Evolutionary conservation across 371 early-diverging fungal genomes (phyloP), one percentile per base, ranked within the genome.

Genomic region (Edhazardia aedis): DNA sequence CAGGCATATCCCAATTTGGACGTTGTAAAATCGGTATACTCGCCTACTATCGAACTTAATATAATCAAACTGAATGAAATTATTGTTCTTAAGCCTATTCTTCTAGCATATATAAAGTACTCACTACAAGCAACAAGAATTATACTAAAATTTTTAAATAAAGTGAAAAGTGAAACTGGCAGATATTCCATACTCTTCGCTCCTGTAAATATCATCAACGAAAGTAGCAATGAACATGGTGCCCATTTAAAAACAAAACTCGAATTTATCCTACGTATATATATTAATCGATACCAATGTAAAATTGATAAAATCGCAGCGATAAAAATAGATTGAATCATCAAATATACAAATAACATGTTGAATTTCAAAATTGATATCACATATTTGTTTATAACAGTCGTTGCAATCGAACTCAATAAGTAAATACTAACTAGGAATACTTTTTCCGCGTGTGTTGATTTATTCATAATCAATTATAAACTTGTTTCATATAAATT

Each of bases 91-190:
- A 82, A 79, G 3, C 86, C 81, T 36, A 74, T 70, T 12, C 72
- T 68, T 33, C 83, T 83, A 4, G 76, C 76, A 62, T 85, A 85
- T 72, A 83, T 79, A 33, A 76, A 63, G 2, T 77, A 76, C 67
- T 96, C 98, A 26, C 84, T 83, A 56, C 86, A 82, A 6, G 94
- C 95, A 59, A 88, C 84, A 25, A 90, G 62, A 55, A 93, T 86
- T 54, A 96, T 91, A 24, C 89, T 87, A 57, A 88, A 61, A 75
- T 96, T 96, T 72, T 96, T 96, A 72, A 92, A 88, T 44, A 96
- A 79, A 24, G 94, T 93, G 63, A 88, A 94, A 6, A 94, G 69
- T 7, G 92, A 63, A 30, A 72, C 61, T 0, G 60, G 43, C 0
- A 72, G 37, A 47, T 70, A 62, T 26, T 55, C 45, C 12, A 70